phyloP scores from a whole-genome alignment of 768 basidiomycete genomes.

The Plicaturopsis crispa region DNA sequence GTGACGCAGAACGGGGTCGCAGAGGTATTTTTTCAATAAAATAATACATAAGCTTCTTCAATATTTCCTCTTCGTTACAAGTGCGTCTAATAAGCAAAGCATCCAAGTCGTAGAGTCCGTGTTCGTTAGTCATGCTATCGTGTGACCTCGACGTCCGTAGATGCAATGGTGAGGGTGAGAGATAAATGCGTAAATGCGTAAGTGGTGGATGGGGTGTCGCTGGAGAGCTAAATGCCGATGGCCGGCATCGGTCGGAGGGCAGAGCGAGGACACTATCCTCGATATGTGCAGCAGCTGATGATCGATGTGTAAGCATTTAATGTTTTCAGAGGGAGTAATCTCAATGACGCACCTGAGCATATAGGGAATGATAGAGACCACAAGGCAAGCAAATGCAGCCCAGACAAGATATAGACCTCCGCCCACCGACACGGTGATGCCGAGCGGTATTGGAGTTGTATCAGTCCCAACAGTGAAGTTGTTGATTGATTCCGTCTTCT shows the following conservation, averaged over 20 bases:
- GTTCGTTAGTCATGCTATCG: neutral
- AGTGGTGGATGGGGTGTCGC: neutral
- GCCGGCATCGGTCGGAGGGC: constrained; percentile 13
- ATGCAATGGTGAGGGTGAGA: neutral
- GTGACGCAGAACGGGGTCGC: constrained; percentile 26
- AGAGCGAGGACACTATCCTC: constrained; percentile 35
- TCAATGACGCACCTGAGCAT: constrained; percentile 55
- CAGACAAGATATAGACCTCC: constrained; percentile 60
- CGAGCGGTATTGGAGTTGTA: constrained; percentile 34
- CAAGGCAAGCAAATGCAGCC: constrained; percentile 65
- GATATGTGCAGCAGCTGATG: constrained; percentile 73
- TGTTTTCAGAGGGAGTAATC: constrained; percentile 1
- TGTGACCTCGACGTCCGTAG: neutral
- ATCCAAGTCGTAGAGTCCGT: neutral
- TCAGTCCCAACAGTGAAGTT: constrained; percentile 31
- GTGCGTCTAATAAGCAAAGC: neutral
- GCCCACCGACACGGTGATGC: constrained; percentile 57
- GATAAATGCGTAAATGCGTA: too few relatives aligned
- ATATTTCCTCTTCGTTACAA: neutral
- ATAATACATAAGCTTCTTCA: constrained; percentile 12
- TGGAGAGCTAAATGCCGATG: constrained; percentile 9
- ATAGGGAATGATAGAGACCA: constrained; percentile 64
- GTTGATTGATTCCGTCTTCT: constrained; percentile 57
- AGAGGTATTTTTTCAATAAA: constrained; percentile 31
- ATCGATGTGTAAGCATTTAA: neutral